These are phyloP conservation scores for Claviceps cyperi DNA, from an alignment of 2,329 filamentous ascomycete species.

Conservation along the genomic window DNA sequence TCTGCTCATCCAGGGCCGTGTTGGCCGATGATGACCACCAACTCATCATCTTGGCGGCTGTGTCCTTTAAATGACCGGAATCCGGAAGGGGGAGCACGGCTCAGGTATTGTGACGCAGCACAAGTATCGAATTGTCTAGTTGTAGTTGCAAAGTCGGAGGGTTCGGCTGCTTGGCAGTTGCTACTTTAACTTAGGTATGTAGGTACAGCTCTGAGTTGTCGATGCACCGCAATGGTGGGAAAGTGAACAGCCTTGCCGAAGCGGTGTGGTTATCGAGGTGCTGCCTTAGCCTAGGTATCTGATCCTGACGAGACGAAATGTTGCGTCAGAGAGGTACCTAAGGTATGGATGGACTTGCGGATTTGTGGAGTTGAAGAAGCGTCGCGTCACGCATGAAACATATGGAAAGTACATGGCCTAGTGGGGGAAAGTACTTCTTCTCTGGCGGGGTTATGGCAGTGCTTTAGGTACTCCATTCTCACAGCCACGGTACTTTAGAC, in stretches of 20 bases:
- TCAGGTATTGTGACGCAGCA: background rate
- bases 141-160: background rate
- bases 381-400: too few species aligned
- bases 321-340: constrained; percentile 6
- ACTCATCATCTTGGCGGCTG: constrained; percentile 53
- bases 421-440: background rate
- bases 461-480: background rate
- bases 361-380: constrained; percentile 1
- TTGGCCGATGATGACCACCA: constrained; percentile 91
- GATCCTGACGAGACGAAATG: background rate
- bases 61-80: background rate
- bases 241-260: background rate
- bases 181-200: background rate
- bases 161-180: background rate
- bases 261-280: background rate
- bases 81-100: background rate
- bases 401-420: background rate
- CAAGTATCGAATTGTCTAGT: background rate
- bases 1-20: constrained; percentile 88
- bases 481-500: background rate
- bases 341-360: too few species aligned
- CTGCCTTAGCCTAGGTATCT: background rate
- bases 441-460: background rate
- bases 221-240: background rate
- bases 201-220: background rate